These are phyloP conservation scores for Pisolithus tinctorius DNA, from an alignment of 768 basidiomycete species.

Conservation along the genomic window DNA sequence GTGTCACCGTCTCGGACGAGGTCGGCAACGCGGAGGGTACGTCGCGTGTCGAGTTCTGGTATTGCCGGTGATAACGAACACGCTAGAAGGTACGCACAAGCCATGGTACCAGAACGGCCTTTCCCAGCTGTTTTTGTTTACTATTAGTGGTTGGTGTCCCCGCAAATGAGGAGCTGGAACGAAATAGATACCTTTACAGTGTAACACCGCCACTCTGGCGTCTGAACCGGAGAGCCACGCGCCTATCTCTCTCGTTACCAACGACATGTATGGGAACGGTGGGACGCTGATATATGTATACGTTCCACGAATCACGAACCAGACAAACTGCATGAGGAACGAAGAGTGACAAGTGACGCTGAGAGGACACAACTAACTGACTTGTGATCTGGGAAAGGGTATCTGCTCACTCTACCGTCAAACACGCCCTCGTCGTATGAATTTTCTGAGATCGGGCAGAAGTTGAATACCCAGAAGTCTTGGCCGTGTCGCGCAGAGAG, in stretches of 20 bases:
- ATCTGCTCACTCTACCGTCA: conserved; percentile 69
- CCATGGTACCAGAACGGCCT: conserved; percentile 81
- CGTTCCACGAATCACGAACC: too few relatives aligned
- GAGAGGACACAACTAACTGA: conserved; percentile 35
- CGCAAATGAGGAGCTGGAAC: not conserved
- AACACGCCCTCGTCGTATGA: conserved; percentile 67
- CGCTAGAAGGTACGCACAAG: conserved; percentile 75
- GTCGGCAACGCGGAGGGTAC: conserved; percentile 21
- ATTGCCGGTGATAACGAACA: conserved; percentile 42
- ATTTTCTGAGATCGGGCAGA: conserved; percentile 79
- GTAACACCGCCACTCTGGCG: conserved; percentile 70
- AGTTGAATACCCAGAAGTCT: conserved; percentile 86
- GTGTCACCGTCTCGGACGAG: conserved; percentile 14
- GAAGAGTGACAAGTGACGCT: not conserved
- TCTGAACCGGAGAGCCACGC: conserved; percentile 61
- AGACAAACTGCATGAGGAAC: not conserved
- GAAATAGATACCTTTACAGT: conserved; percentile 66
- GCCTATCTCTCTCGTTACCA: conserved; percentile 68
- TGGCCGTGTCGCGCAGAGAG: conserved; percentile 65
- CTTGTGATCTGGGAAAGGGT: conserved; percentile 91
- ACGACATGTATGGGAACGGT: conserved; percentile 65
- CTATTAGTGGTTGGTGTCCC: conserved; percentile 1
- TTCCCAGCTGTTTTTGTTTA: conserved; percentile 51
- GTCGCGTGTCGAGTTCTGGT: conserved; percentile 9
- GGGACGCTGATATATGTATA: conserved; percentile 46